Base-by-base conservation (phyloP, 148 eudicot genomes). In the Pouteria glomerata region DNA sequence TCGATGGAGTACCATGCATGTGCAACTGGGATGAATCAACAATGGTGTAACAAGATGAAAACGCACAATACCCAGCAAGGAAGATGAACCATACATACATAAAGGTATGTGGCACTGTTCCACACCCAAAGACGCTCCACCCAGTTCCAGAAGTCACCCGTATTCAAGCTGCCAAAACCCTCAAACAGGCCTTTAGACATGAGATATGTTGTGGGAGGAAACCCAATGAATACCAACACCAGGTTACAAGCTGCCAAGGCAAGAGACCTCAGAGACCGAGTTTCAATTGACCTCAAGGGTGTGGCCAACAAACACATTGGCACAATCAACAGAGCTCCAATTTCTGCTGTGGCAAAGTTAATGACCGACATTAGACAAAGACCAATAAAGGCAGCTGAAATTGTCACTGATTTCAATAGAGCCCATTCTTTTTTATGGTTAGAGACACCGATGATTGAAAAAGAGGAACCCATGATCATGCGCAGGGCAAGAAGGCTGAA, bases 301-400 rank as follows among this genome's bases (percentile, higher is more conserved):
- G 74, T 80, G 35, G 85, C 92, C 83, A 89, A 74, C 73, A 91
- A 82, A 80, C 97, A 89, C 76, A 95, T 74, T 14, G 96, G 99
- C 19, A 95, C 97, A 24, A 89, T 48, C 68, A 95, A 15, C 61
- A 95, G 70, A 24, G 99, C 93, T 51, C 99, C 99, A 8, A 95
- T 80, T 83, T 95, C 96, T 11, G 99, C 97, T 8, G 99, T 85
- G 41, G 97, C 97, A 75, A 88, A 95, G 76, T 95, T 95, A 66
- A 95, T 87, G 6, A 95, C 85, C 0, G 99, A 95, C 99, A 95
- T 95, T 63, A 95, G 82, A 72, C 91, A 86, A 55, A 95, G 82
- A 29, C 99, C 92, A 3, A 82, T 85, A 62, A 86, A 89, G 47
- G 88, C 85, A 76, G 88, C 87, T 55, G 96, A 82, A 33, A 95